Base-by-base conservation (phyloP, 2,329 filamentous ascomycete species). In the Sporothrix dimorphospora region DNA sequence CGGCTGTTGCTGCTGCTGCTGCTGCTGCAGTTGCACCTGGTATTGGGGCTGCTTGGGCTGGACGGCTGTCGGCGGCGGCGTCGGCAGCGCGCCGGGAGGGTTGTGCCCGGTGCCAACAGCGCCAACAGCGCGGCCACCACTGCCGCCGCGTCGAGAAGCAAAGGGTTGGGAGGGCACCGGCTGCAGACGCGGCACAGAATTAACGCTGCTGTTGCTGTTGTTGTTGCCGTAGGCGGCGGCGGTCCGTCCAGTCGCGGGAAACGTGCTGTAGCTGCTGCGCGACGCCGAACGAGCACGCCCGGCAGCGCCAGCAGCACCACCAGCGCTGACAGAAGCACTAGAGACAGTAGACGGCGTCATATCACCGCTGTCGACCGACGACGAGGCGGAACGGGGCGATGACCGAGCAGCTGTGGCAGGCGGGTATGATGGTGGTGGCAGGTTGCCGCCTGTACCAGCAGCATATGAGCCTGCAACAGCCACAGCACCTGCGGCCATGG, bases 261-360 rank as follows among this genome's bases (percentile, higher is more conserved):
- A 71, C 1, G 72, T 73, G 73, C 73, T 73, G 51, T 72, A 73
- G 70, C 63, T 73, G 61, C 67, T 51, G 38, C 53, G 51, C 5
- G 72, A 63, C 8, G 70, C 14, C 9, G 70, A 47, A 61, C 47
- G 65, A 9, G 49, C 66, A 11, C 30, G 59, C 14, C 12, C 21
- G 7, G 16, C 57, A 40, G 57, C 19, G 1, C 45, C 42, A 19
- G 24, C 24, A 16, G 38, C 21, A 42, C 5, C 38, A 3, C 2
- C 9, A 1, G 34, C 11, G 1, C 8, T 16, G 1, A 16, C 38
- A 7, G 12, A n/a, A 9, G 27, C 8, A 19, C 27, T 14, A 19
- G 55, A 38, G 24, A 11, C 47, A 21, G 59, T 42, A 5, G 59
- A 45, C 4, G 38, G 59, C 5, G 59, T 45, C 65, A 51, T n/a